Evolutionary conservation across 1,284 basidiomycete species (phyloP), one percentile per base, ranked within the genome.

Genomic region (Rhizoctonia solani): DNA sequence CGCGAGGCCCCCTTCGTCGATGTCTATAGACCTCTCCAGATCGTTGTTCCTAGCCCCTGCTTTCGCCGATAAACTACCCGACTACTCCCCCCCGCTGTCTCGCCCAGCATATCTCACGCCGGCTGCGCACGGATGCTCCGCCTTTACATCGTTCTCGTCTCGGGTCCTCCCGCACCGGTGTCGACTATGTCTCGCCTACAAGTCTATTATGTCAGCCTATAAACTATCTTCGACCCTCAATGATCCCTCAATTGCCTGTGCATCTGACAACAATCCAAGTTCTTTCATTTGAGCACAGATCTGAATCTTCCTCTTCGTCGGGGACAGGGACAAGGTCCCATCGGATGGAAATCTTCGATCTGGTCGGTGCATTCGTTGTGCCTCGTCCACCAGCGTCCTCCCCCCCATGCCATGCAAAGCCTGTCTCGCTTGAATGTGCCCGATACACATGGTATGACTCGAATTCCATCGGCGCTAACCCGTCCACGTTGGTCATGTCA

Each of bases 361-460:
- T 34, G 32, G 32, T 34, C 11, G 32, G 32, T 34, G 32, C 32
- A 34, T 34, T 34, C 32, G 32, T 13, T 13, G 21, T 44, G 39
- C 27, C 29, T n/a, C 4, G 3, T 23, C 47, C 5, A 50, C 16
- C 5, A 21, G 3, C 47, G 9, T 50, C 13, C 47, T 16, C 8
- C 47, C 8, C 23, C 19, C 23, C 44, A 14, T 42, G 30, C 44
- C 32, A 29, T 44, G 25, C 11, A 4, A 11, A 11, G 4, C 4
- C 56, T 50, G 46, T 49, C 56, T 29, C 56, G 56, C 56, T 61
- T 61, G 56, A 11, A 16, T 29, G 9, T 50, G 46, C 32, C 14
- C 29, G 49, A 30, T 44, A 30, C 49, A 37, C 41, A 8, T n/a
- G 32, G 32, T 34, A 34, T 34, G 32, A 34, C 32, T 34, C 32